phyloP scores from a whole-genome alignment of 805 yeast species.

The Metschnikowia bowlesiae region DNA sequence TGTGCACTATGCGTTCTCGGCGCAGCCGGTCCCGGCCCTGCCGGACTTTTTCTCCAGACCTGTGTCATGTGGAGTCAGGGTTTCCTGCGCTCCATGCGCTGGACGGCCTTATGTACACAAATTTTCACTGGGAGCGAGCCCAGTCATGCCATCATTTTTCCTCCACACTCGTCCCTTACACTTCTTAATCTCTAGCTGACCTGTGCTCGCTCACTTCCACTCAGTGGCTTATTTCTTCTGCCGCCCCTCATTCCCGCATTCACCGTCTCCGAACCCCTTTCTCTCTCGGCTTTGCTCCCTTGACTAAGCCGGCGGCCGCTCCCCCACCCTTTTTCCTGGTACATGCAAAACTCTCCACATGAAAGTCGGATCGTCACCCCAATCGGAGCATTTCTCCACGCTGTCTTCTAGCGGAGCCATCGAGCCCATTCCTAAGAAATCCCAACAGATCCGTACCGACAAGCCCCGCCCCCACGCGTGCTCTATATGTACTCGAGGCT shows the following conservation, averaged over 20 bases:
- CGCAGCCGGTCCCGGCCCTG: background rate
- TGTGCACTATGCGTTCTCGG: background rate
- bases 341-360: background rate
- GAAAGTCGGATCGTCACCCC: background rate
- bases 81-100: slow-evolving; percentile 3
- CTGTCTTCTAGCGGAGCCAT: slow-evolving; percentile 15
- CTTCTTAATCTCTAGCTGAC: background rate
- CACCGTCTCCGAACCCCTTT: background rate
- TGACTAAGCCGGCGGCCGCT: background rate
- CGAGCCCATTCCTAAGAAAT: slow-evolving; percentile 82
- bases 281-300: background rate
- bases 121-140: slow-evolving; percentile 1
- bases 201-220: background rate
- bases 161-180: background rate
- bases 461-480: slow-evolving; percentile 94
- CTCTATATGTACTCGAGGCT: slow-evolving; percentile 86
- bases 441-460: slow-evolving; percentile 79
- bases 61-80: background rate
- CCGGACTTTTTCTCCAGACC: slow-evolving; percentile 3
- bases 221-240: background rate
- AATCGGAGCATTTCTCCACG: slow-evolving; percentile 4
- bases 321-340: background rate
- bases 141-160: slow-evolving; percentile 3
- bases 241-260: background rate
- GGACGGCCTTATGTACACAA: background rate